Percentiles rank a stretch among this genome's conserved stretches.
These are phyloP conservation scores for Chalaropsis ovoidea DNA, from an alignment of 2,329 filamentous ascomycete species.

Conservation along the genomic window DNA sequence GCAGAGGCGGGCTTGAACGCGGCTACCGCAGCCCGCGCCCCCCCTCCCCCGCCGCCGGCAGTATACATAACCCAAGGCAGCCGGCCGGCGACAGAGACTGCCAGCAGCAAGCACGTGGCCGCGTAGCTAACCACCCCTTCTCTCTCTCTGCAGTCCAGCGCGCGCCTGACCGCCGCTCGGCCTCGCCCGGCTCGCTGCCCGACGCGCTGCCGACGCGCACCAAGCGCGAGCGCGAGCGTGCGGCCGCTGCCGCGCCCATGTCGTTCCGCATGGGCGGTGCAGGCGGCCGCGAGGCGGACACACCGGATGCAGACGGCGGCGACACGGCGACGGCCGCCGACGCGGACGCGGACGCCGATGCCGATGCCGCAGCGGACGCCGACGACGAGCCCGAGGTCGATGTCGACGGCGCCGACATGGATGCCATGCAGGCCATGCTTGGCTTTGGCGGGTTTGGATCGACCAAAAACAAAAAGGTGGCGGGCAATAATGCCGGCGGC, in stretches of 20 bases:
- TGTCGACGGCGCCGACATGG: conserved; percentile 56
- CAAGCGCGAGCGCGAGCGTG: conserved; percentile 29
- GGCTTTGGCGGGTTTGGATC: conserved; percentile 77
- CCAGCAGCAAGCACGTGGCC: neutral
- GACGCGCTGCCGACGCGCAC: conserved; percentile 33
- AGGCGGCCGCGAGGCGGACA: neutral
- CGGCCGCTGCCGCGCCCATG: conserved; percentile 29
- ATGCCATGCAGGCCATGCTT: conserved; percentile 74
- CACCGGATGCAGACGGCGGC: too few relatives aligned
- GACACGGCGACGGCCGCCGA: conserved; percentile 14
- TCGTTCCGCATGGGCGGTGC: conserved; percentile 32
- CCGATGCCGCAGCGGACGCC: conserved; percentile 27
- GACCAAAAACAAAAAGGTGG: conserved; percentile 81
- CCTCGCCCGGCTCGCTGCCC: conserved; percentile 29
- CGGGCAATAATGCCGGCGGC: conserved; percentile 73
- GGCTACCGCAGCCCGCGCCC: too few relatives aligned
- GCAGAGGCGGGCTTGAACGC: too few relatives aligned
- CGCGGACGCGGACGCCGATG: conserved; percentile 26
- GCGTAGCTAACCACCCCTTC: conserved; percentile 16
- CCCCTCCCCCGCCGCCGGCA: too few relatives aligned
- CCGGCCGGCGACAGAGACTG: neutral
- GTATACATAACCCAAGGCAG: too few relatives aligned
- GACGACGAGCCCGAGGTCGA: conserved; percentile 43
- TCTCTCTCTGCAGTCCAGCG: conserved; percentile 23
- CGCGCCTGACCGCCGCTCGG: conserved; percentile 33